Conservation (phyloP, 257 asterid species). For the Anisodus tanguticus region DNA sequence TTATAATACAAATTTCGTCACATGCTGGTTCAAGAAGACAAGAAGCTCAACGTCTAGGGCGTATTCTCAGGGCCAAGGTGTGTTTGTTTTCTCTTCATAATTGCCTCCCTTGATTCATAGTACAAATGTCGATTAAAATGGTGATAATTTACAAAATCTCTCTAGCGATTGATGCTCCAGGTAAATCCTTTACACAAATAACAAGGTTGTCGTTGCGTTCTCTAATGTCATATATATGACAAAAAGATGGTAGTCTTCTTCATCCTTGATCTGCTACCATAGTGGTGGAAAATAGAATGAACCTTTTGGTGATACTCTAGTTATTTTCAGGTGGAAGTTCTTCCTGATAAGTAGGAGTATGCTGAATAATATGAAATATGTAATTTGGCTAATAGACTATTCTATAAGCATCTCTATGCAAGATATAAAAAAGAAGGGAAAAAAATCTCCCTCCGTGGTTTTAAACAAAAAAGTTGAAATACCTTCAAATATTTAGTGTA, state of each 20-base stretch:
- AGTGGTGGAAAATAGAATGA: neutral
- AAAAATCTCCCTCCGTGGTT: neutral
- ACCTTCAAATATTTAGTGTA: neutral
- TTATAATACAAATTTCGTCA: conserved; percentile 96
- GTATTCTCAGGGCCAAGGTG: conserved; percentile 99
- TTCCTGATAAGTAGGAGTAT: neutral
- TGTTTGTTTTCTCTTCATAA: conserved; percentile 16
- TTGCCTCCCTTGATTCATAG: conserved; percentile 5
- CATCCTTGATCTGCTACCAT: neutral
- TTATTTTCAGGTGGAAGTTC: neutral
- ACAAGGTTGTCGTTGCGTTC: neutral
- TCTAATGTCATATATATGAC: neutral
- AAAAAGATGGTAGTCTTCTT: neutral
- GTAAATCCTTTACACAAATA: neutral
- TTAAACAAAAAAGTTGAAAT: neutral
- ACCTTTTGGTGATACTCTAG: neutral
- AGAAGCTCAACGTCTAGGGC: conserved; percentile 99
- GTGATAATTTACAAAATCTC: neutral
- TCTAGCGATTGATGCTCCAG: neutral
- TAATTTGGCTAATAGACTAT: conserved; percentile 11
- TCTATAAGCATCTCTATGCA: neutral
- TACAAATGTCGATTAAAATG: neutral
- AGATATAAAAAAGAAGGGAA: neutral
- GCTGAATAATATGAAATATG: neutral
- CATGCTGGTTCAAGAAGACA: conserved; percentile 99